A percentile compares a stretch with the other conserved stretches of the same genome.
These are phyloP conservation scores for Talaromyces sp. DNA, from an alignment of 2,329 filamentous ascomycete genomes.

Conservation along the genomic window DNA sequence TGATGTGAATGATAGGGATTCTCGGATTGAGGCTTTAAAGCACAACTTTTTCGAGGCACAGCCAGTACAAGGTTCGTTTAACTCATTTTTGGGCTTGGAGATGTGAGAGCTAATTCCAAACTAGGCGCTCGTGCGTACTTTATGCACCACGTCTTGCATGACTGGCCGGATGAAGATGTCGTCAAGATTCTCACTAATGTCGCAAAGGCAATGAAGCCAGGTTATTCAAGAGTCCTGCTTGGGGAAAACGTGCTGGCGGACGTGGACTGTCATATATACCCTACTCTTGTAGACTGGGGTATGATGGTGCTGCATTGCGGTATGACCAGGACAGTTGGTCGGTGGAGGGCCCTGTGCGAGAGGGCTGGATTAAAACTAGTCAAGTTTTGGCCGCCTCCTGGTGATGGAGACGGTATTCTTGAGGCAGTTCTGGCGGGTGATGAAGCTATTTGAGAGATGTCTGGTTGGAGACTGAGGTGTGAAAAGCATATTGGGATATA, in stretches of 20 bases:
- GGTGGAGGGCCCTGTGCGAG: conserved; percentile 6
- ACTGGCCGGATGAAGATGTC: conserved; percentile 8
- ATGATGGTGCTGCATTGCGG: conserved; percentile 10
- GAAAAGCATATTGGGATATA: neutral
- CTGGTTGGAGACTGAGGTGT: neutral
- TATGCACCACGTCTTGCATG: conserved; percentile 11
- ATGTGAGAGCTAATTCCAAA: neutral
- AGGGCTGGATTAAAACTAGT: conserved; percentile 20
- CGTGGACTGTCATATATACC: conserved; percentile 5
- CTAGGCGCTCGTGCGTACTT: conserved; percentile 10
- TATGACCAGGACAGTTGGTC: conserved; percentile 8
- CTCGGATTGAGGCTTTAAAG: conserved; percentile 20
- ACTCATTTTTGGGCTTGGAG: neutral
- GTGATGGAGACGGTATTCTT: conserved; percentile 11
- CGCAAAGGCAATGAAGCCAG: conserved; percentile 8
- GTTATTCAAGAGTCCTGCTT: conserved; percentile 6
- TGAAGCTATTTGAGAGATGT: neutral
- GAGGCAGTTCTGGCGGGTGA: conserved; percentile 5
- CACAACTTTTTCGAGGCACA: conserved; percentile 10
- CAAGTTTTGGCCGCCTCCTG: conserved; percentile 18
- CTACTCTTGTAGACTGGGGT: conserved; percentile 5
- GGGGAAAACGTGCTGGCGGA: conserved; percentile 9
- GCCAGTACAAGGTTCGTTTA: conserved; percentile 4
- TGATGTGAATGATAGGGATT: conserved; percentile 13
- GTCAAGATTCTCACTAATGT: conserved; percentile 2